phyloP scores from a whole-genome alignment of 768 basidiomycete species.

The Lentinus tigrinus region DNA sequence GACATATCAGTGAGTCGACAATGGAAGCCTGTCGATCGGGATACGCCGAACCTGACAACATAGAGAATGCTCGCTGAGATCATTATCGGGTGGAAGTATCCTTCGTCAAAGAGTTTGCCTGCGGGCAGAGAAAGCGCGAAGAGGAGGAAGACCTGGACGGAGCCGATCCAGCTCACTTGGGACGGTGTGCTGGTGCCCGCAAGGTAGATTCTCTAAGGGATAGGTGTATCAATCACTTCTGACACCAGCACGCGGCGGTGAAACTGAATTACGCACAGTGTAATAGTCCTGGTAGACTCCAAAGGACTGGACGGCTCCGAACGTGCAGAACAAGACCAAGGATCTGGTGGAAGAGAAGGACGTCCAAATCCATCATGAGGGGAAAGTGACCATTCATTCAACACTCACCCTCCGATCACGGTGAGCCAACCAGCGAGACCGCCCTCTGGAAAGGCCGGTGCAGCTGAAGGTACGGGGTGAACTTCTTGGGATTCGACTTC shows the following conservation, averaged over 20 bases:
- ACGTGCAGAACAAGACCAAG: conserved; percentile 9
- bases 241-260: not conserved
- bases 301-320: conserved; percentile 15
- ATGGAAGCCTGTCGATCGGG: no score
- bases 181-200: not conserved
- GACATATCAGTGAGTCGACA: no score
- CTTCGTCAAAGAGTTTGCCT: conserved; percentile 44
- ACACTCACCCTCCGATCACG: no score
- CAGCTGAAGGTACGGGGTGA: no score
- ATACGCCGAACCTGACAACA: conserved; percentile 23
- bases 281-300: conserved; percentile 21
- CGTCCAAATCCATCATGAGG: no score
- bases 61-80: conserved; percentile 20
- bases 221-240: no score
- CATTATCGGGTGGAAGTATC: conserved; percentile 43
- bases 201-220: no score
- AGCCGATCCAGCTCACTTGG: conserved; percentile 46
- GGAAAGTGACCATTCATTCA: no score
- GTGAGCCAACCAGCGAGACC: no score
- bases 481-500: no score
- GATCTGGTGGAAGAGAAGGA: no score
- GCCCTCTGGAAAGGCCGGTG: no score
- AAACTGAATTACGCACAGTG: not conserved
- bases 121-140: conserved; percentile 40
- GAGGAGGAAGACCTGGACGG: conserved; percentile 46